Percentiles rank a stretch among this genome's conserved stretches.
phyloP scores from a whole-genome alignment of 495 filamentous ascomycete species.

The Lentithecium fluviatile region DNA sequence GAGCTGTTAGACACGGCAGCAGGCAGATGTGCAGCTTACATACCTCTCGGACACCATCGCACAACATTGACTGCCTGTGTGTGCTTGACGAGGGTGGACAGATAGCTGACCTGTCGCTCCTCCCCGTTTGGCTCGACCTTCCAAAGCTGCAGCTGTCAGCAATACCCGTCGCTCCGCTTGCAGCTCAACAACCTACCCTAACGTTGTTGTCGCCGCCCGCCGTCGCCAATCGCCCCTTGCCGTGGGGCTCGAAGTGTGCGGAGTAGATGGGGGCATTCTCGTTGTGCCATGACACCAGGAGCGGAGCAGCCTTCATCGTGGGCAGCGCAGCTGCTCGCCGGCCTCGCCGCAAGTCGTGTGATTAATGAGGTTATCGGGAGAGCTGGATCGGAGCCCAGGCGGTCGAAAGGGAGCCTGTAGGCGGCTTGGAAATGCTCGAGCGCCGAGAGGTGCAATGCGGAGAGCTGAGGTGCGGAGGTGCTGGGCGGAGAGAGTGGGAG shows the following conservation, averaged over 20 bases:
- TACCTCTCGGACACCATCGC: slow-evolving; percentile 89
- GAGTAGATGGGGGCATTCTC: slow-evolving; percentile 56
- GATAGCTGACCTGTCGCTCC: slow-evolving; percentile 80
- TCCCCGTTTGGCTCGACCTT: slow-evolving; percentile 84
- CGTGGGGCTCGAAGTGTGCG: slow-evolving; percentile 84
- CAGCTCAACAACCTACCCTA: slow-evolving; percentile 59
- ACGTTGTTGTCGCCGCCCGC: slow-evolving; percentile 97
- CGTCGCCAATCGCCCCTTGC: slow-evolving; percentile 88
- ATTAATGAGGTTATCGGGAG: neutral
- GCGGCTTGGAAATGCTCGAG: slow-evolving; percentile 4
- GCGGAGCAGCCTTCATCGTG: slow-evolving; percentile 80
- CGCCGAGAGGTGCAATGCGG: neutral
- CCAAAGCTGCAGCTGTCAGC: slow-evolving; percentile 68
- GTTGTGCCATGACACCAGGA: slow-evolving; percentile 95
- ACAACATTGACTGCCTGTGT: slow-evolving; percentile 98
- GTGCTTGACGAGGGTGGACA: slow-evolving; percentile 88
- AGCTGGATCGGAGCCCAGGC: neutral
- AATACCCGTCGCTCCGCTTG: slow-evolving; percentile 4
- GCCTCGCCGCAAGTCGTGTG: neutral
- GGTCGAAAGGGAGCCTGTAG: neutral
- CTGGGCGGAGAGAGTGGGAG: neutral
- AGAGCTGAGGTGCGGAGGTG: slow-evolving; percentile 1
- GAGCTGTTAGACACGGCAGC: slow-evolving; percentile 37
- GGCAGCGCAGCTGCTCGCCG: slow-evolving; percentile 15
- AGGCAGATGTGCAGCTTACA: neutral